Conservation (phyloP, 116 monocot species). For the Cymodocea nodosa region DNA sequence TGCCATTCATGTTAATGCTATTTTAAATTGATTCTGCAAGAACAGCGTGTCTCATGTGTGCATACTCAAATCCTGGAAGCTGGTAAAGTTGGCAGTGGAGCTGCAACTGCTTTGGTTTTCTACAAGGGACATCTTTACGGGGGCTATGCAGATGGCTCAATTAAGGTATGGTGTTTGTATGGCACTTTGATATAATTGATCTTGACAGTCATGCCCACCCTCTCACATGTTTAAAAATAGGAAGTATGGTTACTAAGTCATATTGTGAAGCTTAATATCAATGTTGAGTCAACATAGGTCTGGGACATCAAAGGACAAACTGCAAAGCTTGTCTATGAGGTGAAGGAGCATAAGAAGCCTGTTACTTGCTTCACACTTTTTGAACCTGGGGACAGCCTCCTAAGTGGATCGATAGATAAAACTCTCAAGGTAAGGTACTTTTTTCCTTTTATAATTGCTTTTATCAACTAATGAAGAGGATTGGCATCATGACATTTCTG, state of each 20-base stretch:
- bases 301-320: slow-evolving; percentile 83
- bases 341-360: slow-evolving; percentile 60
- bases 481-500: too few species aligned
- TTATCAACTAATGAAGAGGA: too few species aligned
- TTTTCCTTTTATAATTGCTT: neutral
- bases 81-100: slow-evolving; percentile 49
- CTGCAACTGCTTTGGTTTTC: slow-evolving; percentile 73
- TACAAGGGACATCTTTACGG: slow-evolving; percentile 69
- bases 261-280: too few species aligned
- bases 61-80: slow-evolving; percentile 95
- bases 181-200: too few species aligned
- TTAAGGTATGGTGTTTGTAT: slow-evolving; percentile 45
- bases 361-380: slow-evolving; percentile 72
- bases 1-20: neutral
- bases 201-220: too few species aligned
- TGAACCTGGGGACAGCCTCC: slow-evolving; percentile 56
- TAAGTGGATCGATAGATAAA: slow-evolving; percentile 86
- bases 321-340: slow-evolving; percentile 47
- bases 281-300: slow-evolving; percentile 23
- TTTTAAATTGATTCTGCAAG: slow-evolving; percentile 11
- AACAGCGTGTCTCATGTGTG: slow-evolving; percentile 89
- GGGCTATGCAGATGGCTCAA: slow-evolving; percentile 75
- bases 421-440: slow-evolving; percentile 55
- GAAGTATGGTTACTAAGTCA: neutral
- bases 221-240: neutral